Base-by-base conservation (phyloP, 2,329 filamentous ascomycete species). In the Colletotrichum brevisporum region DNA sequence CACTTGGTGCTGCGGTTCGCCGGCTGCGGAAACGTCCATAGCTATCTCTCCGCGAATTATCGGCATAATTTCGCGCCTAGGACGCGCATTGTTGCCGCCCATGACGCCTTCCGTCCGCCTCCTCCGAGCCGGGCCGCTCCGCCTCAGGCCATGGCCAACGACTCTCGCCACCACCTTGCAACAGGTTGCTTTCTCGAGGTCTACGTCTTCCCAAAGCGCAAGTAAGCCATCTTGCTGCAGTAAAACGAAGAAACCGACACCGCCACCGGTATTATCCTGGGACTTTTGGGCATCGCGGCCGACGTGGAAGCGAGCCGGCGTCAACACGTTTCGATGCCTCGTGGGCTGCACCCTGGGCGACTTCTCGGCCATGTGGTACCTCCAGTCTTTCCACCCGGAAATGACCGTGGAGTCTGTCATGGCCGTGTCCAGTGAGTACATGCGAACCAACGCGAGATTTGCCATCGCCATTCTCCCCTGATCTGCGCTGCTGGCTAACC, bases 291-390 rank as follows among this genome's bases (percentile, higher is more conserved):
- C 54, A 1, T 78, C 77, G 0, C 63, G 36, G 1, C 43, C 76
- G 1, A 75, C 79, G 0, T 89, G 87, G 86, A 79, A 77, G 27
- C 78, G 87, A n/a, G 84, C 87, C 0, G 78, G 79, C 0, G 74
- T 89, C 71, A 89, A 89, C 72, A 89, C 87, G 0, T 74, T 86
- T 4, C 84, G 86, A 6, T 89, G 87, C 68, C 80, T 89, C 1
- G 76, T 86, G 2, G 86, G 87, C 8, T 89, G 87, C 71, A 88
- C 86, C 0, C 50, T 79, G 0, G 87, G 87, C n/a, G 87, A 89
- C 73, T 89, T 89, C 69, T 82, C 85, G 1, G 81, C 85, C 0
- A 82, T 89, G 79, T 89, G 87, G 86, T 80, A 83, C 39, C 78
- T 89, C 0, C 86, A 89, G 67, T 76, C 83, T 0, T 82, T 81